These are phyloP conservation scores for Daldinia childiae DNA, from an alignment of 495 filamentous ascomycete species.

Conservation along the genomic window DNA sequence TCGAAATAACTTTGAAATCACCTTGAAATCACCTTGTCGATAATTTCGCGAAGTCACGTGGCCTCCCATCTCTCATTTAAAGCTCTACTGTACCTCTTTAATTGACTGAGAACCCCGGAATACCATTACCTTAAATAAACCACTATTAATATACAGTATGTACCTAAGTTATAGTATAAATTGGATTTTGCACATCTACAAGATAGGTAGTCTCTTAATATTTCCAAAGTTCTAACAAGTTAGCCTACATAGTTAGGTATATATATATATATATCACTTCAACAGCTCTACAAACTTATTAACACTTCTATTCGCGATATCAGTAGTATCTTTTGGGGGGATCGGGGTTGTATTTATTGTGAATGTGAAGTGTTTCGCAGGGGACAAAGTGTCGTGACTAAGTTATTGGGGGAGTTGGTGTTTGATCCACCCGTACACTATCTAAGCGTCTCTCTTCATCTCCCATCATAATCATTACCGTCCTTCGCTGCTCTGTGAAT, in stretches of 20 bases:
- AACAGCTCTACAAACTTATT: neutral
- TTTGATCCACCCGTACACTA: constrained; percentile 41
- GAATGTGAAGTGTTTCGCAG: constrained; percentile 45
- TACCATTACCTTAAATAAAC: neutral
- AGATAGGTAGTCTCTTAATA: neutral
- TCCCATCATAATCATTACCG: constrained; percentile 29
- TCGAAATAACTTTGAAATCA: neutral
- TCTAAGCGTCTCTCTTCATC: constrained; percentile 40
- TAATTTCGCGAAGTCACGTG: constrained; percentile 44
- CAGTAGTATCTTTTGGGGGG: constrained; percentile 14
- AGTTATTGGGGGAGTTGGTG: constrained; percentile 29
- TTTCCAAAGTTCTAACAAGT: neutral
- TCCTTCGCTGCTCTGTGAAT: constrained; percentile 21
- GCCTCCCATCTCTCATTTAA: constrained; percentile 21
- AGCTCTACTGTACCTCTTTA: neutral
- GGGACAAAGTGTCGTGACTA: constrained; percentile 46
- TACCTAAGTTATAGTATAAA: no score
- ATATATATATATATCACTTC: neutral
- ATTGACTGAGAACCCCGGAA: neutral
- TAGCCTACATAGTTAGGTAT: neutral
- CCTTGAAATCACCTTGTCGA: neutral
- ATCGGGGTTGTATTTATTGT: constrained; percentile 45
- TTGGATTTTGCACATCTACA: neutral
- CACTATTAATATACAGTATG: neutral
- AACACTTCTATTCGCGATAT: constrained; percentile 21